These are phyloP conservation scores for Pichia eremophila DNA, from an alignment of 805 yeast species.

Conservation along the genomic window DNA sequence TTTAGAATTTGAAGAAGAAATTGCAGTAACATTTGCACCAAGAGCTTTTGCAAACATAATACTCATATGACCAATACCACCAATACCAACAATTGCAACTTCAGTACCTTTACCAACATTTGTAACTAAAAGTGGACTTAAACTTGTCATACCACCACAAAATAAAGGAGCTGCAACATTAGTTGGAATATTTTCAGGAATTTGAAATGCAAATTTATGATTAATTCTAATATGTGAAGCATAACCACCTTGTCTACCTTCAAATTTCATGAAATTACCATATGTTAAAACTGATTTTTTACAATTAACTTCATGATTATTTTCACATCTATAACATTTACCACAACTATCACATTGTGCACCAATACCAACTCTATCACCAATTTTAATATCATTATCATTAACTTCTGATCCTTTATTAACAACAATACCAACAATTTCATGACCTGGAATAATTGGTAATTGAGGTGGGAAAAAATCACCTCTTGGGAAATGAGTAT, in stretches of 20 bases:
- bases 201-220: constrained; percentile 35
- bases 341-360: constrained; percentile 32
- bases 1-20: constrained; percentile 43
- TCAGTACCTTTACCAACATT: constrained; percentile 38
- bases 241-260: constrained; percentile 39
- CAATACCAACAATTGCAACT: constrained; percentile 39
- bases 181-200: constrained; percentile 35
- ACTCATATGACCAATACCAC: constrained; percentile 38
- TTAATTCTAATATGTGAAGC: constrained; percentile 36
- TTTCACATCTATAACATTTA: constrained; percentile 29
- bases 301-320: constrained; percentile 41
- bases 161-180: constrained; percentile 42
- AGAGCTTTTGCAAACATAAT: constrained; percentile 44
- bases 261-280: constrained; percentile 37
- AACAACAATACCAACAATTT: constrained; percentile 34
- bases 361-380: constrained; percentile 43
- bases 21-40: constrained; percentile 49
- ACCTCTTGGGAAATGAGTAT: constrained; percentile 36
- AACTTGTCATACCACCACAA: constrained; percentile 49
- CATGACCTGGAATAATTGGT: constrained; percentile 33
- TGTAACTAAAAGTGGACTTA: constrained; percentile 32
- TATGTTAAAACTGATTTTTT: constrained; percentile 39
- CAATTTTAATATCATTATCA: constrained; percentile 26
- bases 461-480: constrained; percentile 10
- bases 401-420: constrained; percentile 30